phyloP scores from a whole-genome alignment of 306 rosid genomes.

The Vigna trinervia region DNA sequence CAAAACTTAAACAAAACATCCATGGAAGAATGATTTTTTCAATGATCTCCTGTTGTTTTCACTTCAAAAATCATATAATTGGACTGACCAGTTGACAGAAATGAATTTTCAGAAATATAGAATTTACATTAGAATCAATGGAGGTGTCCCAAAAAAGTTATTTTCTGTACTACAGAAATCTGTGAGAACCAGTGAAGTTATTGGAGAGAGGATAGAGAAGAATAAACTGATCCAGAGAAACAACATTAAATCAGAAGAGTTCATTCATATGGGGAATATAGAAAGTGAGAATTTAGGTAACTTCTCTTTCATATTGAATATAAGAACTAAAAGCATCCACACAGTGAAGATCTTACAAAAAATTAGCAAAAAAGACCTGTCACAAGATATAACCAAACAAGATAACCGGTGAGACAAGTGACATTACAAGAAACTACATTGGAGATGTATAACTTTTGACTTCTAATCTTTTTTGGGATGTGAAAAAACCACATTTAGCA shows the following conservation, averaged over 20 bases:
- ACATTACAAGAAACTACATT: no score
- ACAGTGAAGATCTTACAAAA: no score
- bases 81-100: background rate
- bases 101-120: background rate
- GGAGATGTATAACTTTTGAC: no score
- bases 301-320: background rate
- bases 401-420: no score
- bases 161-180: background rate
- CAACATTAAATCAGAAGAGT: background rate
- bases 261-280: background rate
- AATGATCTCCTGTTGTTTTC: background rate
- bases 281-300: background rate
- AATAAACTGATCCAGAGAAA: background rate
- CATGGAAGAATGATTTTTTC: background rate
- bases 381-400: background rate
- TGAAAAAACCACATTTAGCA: no score
- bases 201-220: background rate
- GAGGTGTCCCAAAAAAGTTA: background rate
- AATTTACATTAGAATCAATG: background rate
- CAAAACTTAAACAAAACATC: constrained; percentile 2
- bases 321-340: background rate
- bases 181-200: background rate
- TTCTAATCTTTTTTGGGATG: no score
- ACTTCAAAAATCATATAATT: background rate
- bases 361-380: background rate